Evolutionary conservation across 164 flowering plant genomes (phyloP).

Genomic region (Aristolochia californica): DNA sequence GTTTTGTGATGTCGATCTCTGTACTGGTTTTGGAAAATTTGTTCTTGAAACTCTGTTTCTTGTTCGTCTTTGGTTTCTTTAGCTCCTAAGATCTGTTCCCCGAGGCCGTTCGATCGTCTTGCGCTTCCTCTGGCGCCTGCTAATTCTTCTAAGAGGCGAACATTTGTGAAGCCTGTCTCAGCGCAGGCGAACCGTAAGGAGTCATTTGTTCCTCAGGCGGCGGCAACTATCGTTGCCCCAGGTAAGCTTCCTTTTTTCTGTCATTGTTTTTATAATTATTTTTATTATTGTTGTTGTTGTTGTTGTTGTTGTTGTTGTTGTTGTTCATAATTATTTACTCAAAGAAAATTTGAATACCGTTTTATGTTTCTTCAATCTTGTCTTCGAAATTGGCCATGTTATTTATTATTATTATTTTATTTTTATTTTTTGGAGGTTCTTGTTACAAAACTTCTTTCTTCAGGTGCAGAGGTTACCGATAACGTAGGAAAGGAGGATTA

Average conservation of each 20-base stretch:
- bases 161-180: constrained; percentile 27
- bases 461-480: constrained; percentile 30
- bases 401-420: too few species aligned
- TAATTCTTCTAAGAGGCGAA: constrained; percentile 20
- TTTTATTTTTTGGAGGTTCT: too few species aligned
- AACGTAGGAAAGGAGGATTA: constrained; percentile 30
- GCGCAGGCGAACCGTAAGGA: constrained; percentile 52
- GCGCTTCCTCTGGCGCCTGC: constrained; percentile 5
- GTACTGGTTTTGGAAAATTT: not conserved
- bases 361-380: too few species aligned
- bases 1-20: not conserved
- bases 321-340: too few species aligned
- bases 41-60: not conserved
- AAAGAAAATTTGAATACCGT: too few species aligned
- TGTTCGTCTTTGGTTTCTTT: not conserved
- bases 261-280: not conserved
- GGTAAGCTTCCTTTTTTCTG: constrained; percentile 21
- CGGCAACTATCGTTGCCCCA: constrained; percentile 39
- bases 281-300: not conserved
- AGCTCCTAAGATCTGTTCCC: constrained; percentile 31
- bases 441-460: not conserved
- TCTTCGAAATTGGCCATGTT: not conserved
- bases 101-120: constrained; percentile 26
- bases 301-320: not conserved
- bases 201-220: constrained; percentile 44